phyloP scores from a whole-genome alignment of 1,284 basidiomycete genomes.

The Cryptococcus sp. region DNA sequence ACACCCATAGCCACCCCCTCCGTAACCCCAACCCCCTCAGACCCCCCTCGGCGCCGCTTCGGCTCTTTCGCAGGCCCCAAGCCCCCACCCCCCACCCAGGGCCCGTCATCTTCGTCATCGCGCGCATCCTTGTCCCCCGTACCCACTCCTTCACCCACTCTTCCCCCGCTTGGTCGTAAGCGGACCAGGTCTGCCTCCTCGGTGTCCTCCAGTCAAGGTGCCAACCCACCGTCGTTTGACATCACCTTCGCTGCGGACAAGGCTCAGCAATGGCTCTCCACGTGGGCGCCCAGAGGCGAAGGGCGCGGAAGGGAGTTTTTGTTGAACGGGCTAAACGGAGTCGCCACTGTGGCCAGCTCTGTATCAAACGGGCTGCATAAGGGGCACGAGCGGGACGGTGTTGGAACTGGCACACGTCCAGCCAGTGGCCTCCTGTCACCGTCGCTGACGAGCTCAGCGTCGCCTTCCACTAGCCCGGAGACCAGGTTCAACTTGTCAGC shows the following conservation, averaged over 20 bases:
- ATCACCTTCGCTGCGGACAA: conserved; percentile 26
- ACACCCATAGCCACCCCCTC: background rate
- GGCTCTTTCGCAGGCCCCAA: conserved; percentile 9
- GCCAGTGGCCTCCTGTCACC: conserved; percentile 11
- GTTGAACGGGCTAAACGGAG: conserved; percentile 36
- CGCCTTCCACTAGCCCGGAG: conserved; percentile 10
- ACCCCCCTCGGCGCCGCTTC: conserved; percentile 15
- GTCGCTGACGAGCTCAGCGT: conserved; percentile 1
- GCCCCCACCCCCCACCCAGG: background rate
- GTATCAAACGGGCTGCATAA: conserved; percentile 24
- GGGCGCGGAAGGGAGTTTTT: conserved; percentile 43
- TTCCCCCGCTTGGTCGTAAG: conserved; percentile 12
- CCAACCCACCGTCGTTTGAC: conserved; percentile 18
- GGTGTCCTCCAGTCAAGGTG: conserved; percentile 10
- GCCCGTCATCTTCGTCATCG: conserved; percentile 11
- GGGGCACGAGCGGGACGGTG: conserved; percentile 7
- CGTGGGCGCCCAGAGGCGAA: conserved; percentile 45
- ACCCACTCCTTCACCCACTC: conserved; percentile 4
- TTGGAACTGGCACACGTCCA: conserved; percentile 3
- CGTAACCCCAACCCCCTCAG: conserved; percentile 1
- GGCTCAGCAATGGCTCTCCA: conserved; percentile 43
- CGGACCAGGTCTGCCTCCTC: conserved; percentile 28
- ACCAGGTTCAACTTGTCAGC: conserved; percentile 7
- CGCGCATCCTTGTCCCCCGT: conserved; percentile 9
- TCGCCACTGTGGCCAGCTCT: conserved; percentile 40